phyloP scores from a whole-genome alignment of 805 yeast species.

The Cyberlindnera maclurae region DNA sequence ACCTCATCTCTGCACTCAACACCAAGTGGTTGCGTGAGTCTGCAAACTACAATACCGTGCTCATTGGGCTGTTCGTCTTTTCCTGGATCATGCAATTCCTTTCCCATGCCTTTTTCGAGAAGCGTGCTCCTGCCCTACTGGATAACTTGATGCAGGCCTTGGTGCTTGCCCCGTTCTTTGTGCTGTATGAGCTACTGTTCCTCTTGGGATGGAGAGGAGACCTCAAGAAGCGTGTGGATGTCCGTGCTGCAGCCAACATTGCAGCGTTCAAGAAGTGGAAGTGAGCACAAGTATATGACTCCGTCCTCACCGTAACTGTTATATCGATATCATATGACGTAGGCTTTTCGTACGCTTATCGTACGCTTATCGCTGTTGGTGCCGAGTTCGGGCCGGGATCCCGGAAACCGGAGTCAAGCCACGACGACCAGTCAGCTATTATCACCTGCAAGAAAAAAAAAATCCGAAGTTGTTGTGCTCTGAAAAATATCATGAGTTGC shows the following conservation, averaged over 20 bases:
- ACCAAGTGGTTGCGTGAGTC: constrained; percentile 17
- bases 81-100: constrained; percentile 82
- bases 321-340: no score
- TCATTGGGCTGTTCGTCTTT: constrained; percentile 34
- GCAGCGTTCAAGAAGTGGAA: constrained; percentile 15
- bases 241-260: constrained; percentile 28
- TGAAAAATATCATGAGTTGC: no score
- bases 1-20: constrained; percentile 22
- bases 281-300: not conserved
- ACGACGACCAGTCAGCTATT: no score
- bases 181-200: constrained; percentile 69
- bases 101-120: constrained; percentile 82
- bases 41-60: constrained; percentile 13
- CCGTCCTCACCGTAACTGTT: no score
- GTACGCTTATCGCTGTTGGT: no score
- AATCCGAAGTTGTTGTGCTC: no score
- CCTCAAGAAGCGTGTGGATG: constrained; percentile 32
- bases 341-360: no score
- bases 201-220: constrained; percentile 49
- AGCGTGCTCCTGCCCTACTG: constrained; percentile 76
- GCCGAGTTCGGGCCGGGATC: no score
- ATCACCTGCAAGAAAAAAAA: no score
- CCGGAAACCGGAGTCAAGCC: no score
- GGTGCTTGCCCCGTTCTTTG: constrained; percentile 88
- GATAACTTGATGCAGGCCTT: constrained; percentile 81